These are phyloP conservation scores for Diaporthe eres DNA, from an alignment of 2,329 filamentous ascomycete genomes.

Conservation along the genomic window DNA sequence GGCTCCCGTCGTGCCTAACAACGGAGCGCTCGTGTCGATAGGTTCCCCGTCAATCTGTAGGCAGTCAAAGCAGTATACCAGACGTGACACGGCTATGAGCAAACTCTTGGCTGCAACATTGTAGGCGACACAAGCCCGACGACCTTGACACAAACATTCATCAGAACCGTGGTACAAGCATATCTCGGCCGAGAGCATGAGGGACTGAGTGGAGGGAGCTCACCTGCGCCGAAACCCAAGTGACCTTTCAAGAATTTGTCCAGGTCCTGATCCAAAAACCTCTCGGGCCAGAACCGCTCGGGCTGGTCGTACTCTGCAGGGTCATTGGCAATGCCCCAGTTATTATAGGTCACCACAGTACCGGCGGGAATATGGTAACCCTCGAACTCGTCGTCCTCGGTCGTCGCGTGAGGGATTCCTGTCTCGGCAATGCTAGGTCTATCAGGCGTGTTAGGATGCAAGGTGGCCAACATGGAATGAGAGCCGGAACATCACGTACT, in stretches of 20 bases:
- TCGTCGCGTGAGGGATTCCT: background rate
- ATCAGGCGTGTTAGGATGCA: background rate
- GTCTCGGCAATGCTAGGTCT: conserved; percentile 17
- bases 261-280: background rate
- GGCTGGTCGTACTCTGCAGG: background rate
- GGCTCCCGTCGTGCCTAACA: background rate
- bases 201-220: background rate
- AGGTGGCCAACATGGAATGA: too few species aligned
- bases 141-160: background rate
- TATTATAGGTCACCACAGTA: conserved; percentile 9
- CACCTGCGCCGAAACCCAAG: background rate
- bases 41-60: background rate
- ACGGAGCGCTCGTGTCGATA: background rate
- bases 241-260: conserved; percentile 15
- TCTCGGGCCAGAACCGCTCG: conserved; percentile 11
- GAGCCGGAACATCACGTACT: background rate
- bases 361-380: conserved; percentile 6
- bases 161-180: background rate
- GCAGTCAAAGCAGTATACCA: conserved; percentile 15
- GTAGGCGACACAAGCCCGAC: conserved; percentile 1
- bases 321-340: conserved; percentile 15
- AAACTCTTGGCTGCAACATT: background rate
- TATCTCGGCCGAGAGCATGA: background rate
- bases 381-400: conserved; percentile 10
- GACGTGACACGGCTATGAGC: conserved; percentile 14